Evolutionary conservation across 1,139 yeast species (phyloP).

Genomic region (Yarrowia galli): DNA sequence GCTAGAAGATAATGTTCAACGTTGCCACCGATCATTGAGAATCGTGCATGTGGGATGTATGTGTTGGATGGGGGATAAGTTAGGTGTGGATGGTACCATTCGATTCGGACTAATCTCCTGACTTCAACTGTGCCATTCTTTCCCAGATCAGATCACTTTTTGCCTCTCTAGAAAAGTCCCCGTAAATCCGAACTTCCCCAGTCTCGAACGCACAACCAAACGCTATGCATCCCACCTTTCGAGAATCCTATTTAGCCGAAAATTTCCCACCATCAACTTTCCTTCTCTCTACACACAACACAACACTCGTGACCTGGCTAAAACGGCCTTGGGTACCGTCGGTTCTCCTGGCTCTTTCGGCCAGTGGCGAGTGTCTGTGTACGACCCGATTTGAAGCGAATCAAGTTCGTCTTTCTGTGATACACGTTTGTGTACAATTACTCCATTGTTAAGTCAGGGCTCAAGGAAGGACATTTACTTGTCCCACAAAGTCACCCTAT

Average conservation of each 20-base stretch:
- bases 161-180: no score
- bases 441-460: constrained; percentile 39
- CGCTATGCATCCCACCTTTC: constrained; percentile 17
- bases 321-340: not conserved
- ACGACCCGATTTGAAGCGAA: not conserved
- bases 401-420: no score
- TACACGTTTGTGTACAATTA: not conserved
- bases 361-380: not conserved
- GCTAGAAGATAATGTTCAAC: no score
- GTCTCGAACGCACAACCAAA: not conserved
- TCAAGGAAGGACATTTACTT: constrained; percentile 26
- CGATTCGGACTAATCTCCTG: no score
- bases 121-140: no score
- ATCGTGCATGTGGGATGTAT: not conserved
- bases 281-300: constrained; percentile 2
- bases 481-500: constrained; percentile 28
- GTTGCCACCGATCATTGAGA: not conserved
- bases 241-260: not conserved
- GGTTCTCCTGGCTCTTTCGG: constrained; percentile 3
- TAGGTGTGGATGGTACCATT: no score
- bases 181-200: no score
- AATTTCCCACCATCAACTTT: constrained; percentile 1
- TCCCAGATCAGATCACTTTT: no score
- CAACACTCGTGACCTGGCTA: constrained; percentile 4
- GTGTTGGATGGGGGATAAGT: not conserved